A percentile compares a stretch with the other conserved stretches of the same genome.
Conservation (phyloP, 139 green algal species). For the Tetraselmis chui region DNA sequence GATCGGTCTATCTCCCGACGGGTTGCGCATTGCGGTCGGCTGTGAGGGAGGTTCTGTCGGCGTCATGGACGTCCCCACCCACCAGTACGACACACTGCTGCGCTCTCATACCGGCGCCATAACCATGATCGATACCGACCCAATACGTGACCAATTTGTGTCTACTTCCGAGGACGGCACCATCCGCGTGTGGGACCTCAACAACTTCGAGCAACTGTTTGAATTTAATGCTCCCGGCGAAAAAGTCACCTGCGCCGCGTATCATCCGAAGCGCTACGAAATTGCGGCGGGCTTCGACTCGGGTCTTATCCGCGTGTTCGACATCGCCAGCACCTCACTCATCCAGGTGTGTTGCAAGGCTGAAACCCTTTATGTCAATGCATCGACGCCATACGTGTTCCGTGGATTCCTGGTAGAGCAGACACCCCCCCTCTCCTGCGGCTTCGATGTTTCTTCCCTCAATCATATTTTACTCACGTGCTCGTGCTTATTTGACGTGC, state of each 20-base stretch:
- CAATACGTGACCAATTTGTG: slow-evolving; percentile 28
- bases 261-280: slow-evolving; percentile 44
- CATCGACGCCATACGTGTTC: too few species aligned
- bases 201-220: slow-evolving; percentile 40
- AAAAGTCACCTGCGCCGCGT: slow-evolving; percentile 30
- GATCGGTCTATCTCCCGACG: slow-evolving; percentile 46
- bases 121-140: slow-evolving; percentile 39
- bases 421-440: too few species aligned
- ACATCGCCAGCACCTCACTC: slow-evolving; percentile 49
- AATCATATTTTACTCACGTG: too few species aligned
- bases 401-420: too few species aligned
- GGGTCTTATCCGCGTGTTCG: slow-evolving; percentile 60
- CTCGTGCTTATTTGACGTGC: too few species aligned
- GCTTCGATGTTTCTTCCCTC: too few species aligned
- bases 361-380: too few species aligned
- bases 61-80: slow-evolving; percentile 59
- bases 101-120: slow-evolving; percentile 59
- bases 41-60: slow-evolving; percentile 60
- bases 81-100: slow-evolving; percentile 58
- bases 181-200: slow-evolving; percentile 58
- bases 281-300: slow-evolving; percentile 56
- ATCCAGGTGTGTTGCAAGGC: slow-evolving; percentile 49
- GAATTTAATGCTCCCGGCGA: slow-evolving; percentile 59
- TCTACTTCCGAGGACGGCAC: slow-evolving; percentile 57
- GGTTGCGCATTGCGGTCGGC: slow-evolving; percentile 50